Evolutionary conservation across 352 stramenopile genomes (phyloP).

Genomic region (Pythium phragmiticola): DNA sequence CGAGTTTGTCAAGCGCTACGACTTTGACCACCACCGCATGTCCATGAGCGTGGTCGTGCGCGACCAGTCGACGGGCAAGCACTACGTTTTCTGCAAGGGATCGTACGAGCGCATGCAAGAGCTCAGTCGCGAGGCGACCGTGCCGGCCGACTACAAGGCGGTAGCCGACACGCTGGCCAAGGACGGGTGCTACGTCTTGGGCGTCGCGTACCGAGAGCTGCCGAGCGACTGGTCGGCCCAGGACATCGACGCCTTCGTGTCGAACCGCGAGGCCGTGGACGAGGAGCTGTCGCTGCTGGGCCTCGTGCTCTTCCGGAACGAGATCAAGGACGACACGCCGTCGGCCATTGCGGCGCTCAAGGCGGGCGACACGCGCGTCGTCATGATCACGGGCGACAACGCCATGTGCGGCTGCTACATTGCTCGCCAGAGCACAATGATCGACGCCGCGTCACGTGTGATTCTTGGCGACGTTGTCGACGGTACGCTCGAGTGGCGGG

Average conservation of each 20-base stretch:
- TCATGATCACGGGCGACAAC: constrained; percentile 91
- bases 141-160: constrained; percentile 75
- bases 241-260: constrained; percentile 18
- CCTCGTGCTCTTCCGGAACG: constrained; percentile 90
- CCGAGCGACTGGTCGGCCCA: constrained; percentile 10
- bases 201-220: constrained; percentile 71
- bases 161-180: constrained; percentile 59
- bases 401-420: constrained; percentile 81
- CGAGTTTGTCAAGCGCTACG: constrained; percentile 87
- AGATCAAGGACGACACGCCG: constrained; percentile 82
- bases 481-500: constrained; percentile 56
- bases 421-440: constrained; percentile 62
- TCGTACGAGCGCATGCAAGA: constrained; percentile 86
- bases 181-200: constrained; percentile 88
- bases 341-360: constrained; percentile 80
- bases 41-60: constrained; percentile 90
- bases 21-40: constrained; percentile 92
- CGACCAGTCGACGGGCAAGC: constrained; percentile 44
- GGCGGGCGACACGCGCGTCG: constrained; percentile 63
- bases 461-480: constrained; percentile 65
- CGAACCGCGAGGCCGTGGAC: constrained; percentile 74
- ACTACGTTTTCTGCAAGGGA: constrained; percentile 88
- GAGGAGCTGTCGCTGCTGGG: constrained; percentile 68
- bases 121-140: constrained; percentile 39
- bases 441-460: constrained; percentile 41